Evolutionary conservation across 1,284 basidiomycete genomes (phyloP).

Genomic region (Naganishia liquefaciens): DNA sequence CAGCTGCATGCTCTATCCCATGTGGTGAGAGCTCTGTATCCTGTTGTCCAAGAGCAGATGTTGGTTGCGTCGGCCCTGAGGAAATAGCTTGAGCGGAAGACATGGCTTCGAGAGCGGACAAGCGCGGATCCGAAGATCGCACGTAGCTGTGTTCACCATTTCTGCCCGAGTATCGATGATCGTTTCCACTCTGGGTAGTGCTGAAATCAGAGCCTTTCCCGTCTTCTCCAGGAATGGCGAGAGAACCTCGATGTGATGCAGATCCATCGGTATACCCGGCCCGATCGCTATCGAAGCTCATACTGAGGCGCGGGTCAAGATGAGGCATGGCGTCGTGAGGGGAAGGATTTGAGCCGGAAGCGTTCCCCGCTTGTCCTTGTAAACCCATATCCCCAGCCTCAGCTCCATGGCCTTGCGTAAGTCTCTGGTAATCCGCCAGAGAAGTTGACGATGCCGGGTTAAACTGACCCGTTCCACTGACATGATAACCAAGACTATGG

Average conservation of each 20-base stretch:
- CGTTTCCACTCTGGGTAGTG: neutral
- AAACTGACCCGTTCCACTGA: conserved; percentile 15
- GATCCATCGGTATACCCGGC: neutral
- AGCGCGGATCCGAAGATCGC: conserved; percentile 18
- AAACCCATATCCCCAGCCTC: conserved; percentile 8
- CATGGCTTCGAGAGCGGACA: neutral
- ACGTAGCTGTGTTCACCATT: conserved; percentile 24
- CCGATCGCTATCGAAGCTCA: conserved; percentile 7
- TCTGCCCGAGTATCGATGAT: conserved; percentile 7
- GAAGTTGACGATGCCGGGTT: conserved; percentile 22
- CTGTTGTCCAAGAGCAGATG: neutral
- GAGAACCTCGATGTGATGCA: conserved; percentile 7
- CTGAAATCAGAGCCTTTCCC: neutral
- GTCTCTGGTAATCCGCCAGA: conserved; percentile 22
- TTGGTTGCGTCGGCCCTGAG: neutral
- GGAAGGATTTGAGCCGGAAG: neutral
- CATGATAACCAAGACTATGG: conserved; percentile 22
- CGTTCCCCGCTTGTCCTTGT: conserved; percentile 1
- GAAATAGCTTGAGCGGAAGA: neutral
- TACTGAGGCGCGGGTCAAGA: conserved; percentile 16
- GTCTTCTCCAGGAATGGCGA: neutral
- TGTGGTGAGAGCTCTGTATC: conserved; percentile 28
- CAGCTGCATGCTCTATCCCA: conserved; percentile 53
- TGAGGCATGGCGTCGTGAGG: conserved; percentile 7
- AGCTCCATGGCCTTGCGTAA: conserved; percentile 15